Percentiles rank a stretch among this genome's conserved stretches.
Conservation (phyloP, 2,329 filamentous ascomycete species). For the Thermomyces lanuginosus region DNA sequence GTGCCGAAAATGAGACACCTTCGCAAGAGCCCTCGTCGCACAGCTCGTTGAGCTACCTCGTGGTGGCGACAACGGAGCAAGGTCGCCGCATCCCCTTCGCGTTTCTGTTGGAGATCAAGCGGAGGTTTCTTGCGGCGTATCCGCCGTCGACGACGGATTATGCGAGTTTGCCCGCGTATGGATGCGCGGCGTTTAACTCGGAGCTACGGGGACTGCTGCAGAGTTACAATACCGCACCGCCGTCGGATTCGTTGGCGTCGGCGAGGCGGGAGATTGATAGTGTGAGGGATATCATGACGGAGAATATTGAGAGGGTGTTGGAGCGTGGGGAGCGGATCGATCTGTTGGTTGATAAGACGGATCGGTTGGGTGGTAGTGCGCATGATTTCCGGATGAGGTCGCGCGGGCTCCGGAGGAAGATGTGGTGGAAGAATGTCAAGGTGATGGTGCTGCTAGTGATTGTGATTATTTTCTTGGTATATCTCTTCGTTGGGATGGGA, state of each 20-base stretch:
- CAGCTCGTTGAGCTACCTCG: constrained; percentile 78
- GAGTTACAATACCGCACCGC: constrained; percentile 64
- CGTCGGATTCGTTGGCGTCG: constrained; percentile 65
- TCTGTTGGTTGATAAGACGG: constrained; percentile 89
- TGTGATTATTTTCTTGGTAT: constrained; percentile 48
- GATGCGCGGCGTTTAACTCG: constrained; percentile 71
- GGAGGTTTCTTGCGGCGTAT: constrained; percentile 63
- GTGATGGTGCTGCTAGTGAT: constrained; percentile 74
- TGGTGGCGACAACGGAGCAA: constrained; percentile 65
- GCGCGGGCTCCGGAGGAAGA: constrained; percentile 68
- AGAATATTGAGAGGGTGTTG: constrained; percentile 79
- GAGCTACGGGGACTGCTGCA: constrained; percentile 63
- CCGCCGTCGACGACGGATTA: constrained; percentile 54
- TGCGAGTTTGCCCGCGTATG: constrained; percentile 66
- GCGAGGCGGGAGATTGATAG: constrained; percentile 85
- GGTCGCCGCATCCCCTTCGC: constrained; percentile 84
- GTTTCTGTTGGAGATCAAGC: constrained; percentile 79
- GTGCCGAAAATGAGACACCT: constrained; percentile 27
- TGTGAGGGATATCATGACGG: constrained; percentile 82
- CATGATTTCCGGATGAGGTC: constrained; percentile 81
- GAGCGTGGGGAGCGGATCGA: constrained; percentile 89
- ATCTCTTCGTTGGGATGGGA: constrained; percentile 55
- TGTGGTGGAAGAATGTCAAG: constrained; percentile 99
- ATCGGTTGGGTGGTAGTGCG: constrained; percentile 72
- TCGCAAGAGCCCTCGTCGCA: constrained; percentile 39